These are phyloP conservation scores for Umbilicus rupestris DNA, from an alignment of 164 flowering plant species.

Conservation along the genomic window DNA sequence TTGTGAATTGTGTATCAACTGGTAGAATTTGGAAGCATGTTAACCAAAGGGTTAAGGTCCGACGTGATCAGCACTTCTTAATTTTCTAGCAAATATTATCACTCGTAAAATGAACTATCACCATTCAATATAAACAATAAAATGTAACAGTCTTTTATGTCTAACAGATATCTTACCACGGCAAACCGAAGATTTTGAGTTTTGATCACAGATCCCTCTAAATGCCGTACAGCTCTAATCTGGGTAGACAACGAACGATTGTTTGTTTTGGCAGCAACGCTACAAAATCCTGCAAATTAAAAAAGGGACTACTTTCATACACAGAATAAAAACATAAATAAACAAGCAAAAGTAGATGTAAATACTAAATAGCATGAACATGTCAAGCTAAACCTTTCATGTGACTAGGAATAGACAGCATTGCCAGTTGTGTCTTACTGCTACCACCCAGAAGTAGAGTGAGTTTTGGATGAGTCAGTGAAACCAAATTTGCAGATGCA, in stretches of 20 bases:
- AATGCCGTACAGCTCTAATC: constrained; percentile 28
- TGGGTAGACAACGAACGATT: constrained; percentile 10
- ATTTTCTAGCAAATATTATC: not conserved
- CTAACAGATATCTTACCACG: constrained; percentile 4
- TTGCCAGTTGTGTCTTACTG: not conserved
- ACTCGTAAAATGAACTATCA: not conserved
- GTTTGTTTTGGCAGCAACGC: constrained; percentile 8
- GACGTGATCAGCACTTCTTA: not conserved
- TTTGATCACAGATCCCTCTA: constrained; percentile 26
- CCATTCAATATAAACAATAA: not conserved
- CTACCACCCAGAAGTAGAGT: not conserved
- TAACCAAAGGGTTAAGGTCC: not conserved
- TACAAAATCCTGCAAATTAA: not conserved
- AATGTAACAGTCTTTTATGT: not conserved
- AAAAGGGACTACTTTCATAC: not conserved
- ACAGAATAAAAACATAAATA: not conserved
- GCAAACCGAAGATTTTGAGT: constrained; percentile 34
- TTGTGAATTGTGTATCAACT: too few relatives aligned
- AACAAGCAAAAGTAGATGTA: not conserved
- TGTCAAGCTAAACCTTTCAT: not conserved
- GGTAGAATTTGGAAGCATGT: too few relatives aligned
- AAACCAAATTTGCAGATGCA: not conserved
- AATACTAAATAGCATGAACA: not conserved
- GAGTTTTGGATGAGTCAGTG: not conserved
- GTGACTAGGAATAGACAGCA: not conserved